These are phyloP conservation scores for Danielia reshetovae DNA, from an alignment of 805 yeast species.

Conservation along the genomic window DNA sequence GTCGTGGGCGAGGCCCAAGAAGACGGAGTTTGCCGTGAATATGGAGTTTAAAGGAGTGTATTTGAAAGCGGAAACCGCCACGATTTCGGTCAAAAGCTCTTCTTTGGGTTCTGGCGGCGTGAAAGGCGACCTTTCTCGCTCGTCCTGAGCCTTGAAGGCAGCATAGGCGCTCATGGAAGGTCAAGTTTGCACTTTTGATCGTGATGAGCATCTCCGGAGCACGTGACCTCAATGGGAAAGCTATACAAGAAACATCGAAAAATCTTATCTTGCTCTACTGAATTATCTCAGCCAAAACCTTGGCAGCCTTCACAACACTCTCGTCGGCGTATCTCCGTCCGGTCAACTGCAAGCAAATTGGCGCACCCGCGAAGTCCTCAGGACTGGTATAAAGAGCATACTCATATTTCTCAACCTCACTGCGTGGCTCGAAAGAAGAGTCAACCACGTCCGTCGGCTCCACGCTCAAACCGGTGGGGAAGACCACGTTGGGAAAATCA, in stretches of 20 bases:
- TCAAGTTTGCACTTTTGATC: no score
- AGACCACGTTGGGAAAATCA: slow-evolving; percentile 18
- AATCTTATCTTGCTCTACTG: no score
- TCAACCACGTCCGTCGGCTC: slow-evolving; percentile 13
- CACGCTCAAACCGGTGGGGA: slow-evolving; percentile 17
- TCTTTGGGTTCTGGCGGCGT: slow-evolving; percentile 6
- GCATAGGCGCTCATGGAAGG: slow-evolving; percentile 20
- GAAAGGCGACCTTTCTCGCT: slow-evolving; percentile 1
- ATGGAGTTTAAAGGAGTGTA: slow-evolving; percentile 9
- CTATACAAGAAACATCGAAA: no score
- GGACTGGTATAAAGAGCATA: slow-evolving; percentile 17
- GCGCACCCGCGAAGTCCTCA: slow-evolving; percentile 14
- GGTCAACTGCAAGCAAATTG: slow-evolving; percentile 17
- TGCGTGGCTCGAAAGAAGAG: slow-evolving; percentile 11
- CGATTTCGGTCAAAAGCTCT: slow-evolving; percentile 4
- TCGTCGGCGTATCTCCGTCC: slow-evolving; percentile 18
- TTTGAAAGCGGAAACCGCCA: slow-evolving; percentile 5
- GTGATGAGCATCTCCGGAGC: no score
- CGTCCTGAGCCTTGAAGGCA: slow-evolving; percentile 7
- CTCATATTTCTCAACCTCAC: slow-evolving; percentile 17
- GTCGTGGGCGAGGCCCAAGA: slow-evolving; percentile 38
- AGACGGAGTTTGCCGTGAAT: slow-evolving; percentile 9
- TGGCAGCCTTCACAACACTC: slow-evolving; percentile 16
- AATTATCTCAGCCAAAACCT: slow-evolving; percentile 14
- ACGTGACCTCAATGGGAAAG: no score